Evolutionary conservation across 352 stramenopile species (phyloP), one percentile per base, ranked within the genome.

Genomic region (Phytophthora rubi): DNA sequence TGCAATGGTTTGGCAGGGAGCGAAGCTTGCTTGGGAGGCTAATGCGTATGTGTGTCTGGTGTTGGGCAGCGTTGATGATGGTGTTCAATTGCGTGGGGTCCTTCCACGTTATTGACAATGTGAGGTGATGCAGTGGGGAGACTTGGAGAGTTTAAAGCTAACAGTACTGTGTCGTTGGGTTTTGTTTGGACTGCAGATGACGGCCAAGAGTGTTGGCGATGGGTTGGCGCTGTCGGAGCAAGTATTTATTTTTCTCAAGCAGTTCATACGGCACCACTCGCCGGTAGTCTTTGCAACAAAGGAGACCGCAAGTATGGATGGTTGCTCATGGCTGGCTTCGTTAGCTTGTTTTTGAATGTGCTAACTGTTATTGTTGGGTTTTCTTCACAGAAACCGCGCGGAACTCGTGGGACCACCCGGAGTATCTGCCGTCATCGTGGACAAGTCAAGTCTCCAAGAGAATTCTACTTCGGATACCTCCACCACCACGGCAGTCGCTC

Each of bases 61-160:
- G 12, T 28, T 12, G 21, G 18, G 56, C 53, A 92, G 85, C 80
- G 28, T 73, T 83, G 47, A 63, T 92, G 57, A 49, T 92, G 10
- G 82, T 83, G 4, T 77, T 93, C 60, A 86, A 93, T 60, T 78
- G 79, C 53, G 67, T 93, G 21, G 75, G 79, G 21, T 91, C 85
- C 1, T 93, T 93, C 63, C 75, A 84, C 28, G 68, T 79, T 2
- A 89, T 93, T 33, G 85, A 93, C 63, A 93, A 88, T 73, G 83
- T 85, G 37, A n/a, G 37, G 56, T 30, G 33, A 9, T 28, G 23
- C 56, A 32, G 23, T 26, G 16, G 1, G 13, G n/a, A 5, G 16
- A 4, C 15, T 44, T 15, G 37, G 6, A 15, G 2, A 9, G 37
- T 39, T 5, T 15, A 15, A 44, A 16, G 12, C 37, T 44, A n/a